phyloP scores from a whole-genome alignment of 768 basidiomycete species.

The Lactarius tabidus region DNA sequence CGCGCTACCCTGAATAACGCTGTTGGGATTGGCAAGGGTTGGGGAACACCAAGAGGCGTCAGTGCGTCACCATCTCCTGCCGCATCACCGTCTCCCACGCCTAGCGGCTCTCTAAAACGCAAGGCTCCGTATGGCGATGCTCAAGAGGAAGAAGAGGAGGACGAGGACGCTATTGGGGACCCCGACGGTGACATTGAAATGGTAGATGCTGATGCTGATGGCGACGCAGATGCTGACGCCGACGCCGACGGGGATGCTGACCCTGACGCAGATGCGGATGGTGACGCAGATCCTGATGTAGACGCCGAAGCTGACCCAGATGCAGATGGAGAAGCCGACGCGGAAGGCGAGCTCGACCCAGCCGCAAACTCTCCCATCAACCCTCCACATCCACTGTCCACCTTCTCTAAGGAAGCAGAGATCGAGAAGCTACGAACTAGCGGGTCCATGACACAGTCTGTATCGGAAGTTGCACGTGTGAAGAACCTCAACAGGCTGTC shows the following conservation, averaged over 20 bases:
- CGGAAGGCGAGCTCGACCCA: conserved; percentile 66
- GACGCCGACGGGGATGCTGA: conserved; percentile 29
- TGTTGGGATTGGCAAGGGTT: conserved; percentile 27
- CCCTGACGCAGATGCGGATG: conserved; percentile 41
- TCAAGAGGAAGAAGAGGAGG: conserved; percentile 58
- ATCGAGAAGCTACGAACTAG: conserved; percentile 97
- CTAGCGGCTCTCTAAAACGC: conserved; percentile 58
- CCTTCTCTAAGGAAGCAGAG: conserved; percentile 96
- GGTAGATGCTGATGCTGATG: conserved; percentile 57
- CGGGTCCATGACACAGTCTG: conserved; percentile 98
- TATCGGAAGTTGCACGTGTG: conserved; percentile 95
- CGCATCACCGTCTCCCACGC: conserved; percentile 56
- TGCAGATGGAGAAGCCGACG: conserved; percentile 64
- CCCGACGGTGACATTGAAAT: conserved; percentile 31
- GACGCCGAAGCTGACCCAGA: conserved; percentile 43
- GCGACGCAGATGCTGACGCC: conserved; percentile 40
- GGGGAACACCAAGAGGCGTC: conserved; percentile 27
- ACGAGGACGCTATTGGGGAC: conserved; percentile 34
- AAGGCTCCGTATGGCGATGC: conserved; percentile 60
- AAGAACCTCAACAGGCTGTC: conserved; percentile 97
- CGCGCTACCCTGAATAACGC: conserved; percentile 42
- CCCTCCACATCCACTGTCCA: conserved; percentile 47
- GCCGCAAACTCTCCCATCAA: conserved; percentile 48
- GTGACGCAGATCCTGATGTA: conserved; percentile 25
- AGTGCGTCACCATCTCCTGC: conserved; percentile 28